Conservation (phyloP, 805 yeast genomes). For the Blastobotrys attinorum region DNA sequence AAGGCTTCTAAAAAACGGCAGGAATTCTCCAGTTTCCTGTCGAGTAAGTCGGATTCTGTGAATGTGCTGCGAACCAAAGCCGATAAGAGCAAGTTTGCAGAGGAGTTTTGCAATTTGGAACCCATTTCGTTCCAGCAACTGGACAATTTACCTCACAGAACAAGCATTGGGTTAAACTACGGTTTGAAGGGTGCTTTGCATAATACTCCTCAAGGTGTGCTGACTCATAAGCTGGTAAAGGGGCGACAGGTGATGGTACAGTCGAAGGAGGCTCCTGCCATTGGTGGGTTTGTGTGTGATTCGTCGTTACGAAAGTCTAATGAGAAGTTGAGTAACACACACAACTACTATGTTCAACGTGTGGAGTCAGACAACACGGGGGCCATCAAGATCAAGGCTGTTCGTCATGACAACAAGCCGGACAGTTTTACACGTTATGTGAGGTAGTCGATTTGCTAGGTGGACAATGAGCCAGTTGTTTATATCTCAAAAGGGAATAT, state of each 20-base stretch:
- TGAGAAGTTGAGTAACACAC: background rate
- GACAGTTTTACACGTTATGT: too few relatives aligned
- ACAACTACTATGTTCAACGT: background rate
- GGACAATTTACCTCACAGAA: background rate
- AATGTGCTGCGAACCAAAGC: background rate
- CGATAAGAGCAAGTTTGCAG: background rate
- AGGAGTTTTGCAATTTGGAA: background rate
- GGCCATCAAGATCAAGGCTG: too few relatives aligned
- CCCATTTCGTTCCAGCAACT: background rate
- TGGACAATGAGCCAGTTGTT: too few relatives aligned
- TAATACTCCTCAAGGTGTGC: slow-evolving; percentile 27
- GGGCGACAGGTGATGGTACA: slow-evolving; percentile 22
- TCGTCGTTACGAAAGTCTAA: too few relatives aligned
- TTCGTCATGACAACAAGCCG: too few relatives aligned
- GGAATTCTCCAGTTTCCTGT: slow-evolving; percentile 9
- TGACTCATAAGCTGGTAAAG: slow-evolving; percentile 14
- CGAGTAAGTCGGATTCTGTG: background rate
- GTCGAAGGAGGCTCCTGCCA: slow-evolving; percentile 7
- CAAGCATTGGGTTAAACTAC: slow-evolving; percentile 26
- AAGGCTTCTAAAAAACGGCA: slow-evolving; percentile 12
- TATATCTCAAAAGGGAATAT: too few relatives aligned
- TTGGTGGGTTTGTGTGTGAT: slow-evolving; percentile 24
- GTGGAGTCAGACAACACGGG: too few relatives aligned
- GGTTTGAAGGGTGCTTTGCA: slow-evolving; percentile 24
- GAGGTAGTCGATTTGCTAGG: too few relatives aligned